Base-by-base conservation (phyloP, 495 filamentous ascomycete genomes). In the Aspergillus funiculosus region DNA sequence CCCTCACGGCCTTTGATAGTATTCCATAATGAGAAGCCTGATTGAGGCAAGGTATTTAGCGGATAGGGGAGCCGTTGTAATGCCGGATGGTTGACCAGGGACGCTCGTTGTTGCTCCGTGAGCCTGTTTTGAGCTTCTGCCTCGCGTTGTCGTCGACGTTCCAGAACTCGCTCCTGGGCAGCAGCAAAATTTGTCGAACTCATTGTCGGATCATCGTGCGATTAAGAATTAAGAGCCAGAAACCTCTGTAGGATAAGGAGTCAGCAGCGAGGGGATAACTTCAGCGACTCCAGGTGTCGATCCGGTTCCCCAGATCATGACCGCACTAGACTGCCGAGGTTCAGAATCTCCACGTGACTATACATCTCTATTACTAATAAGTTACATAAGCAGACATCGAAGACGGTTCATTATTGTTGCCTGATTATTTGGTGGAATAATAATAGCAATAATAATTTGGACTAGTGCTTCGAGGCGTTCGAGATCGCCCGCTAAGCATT, bases 81-180 rank as follows among this genome's bases (percentile, higher is more conserved):
- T 15, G 64, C 54, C 40, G 61, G 59, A 35, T 68, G 52, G 43
- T 76, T 73, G 44, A 80, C 73, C 54, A 74, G 74, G 14, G 81
- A 81, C 22, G 77, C 69, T 50, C 75, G 74, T 38, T 71, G 76
- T 56, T 74, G 74, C 35, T 79, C 75, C 18, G 69, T 67, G 48
- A 74, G 54, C 27, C 71, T 77, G 39, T 80, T 66, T 55, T 77
- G 74, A 24, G 69, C 61, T 60, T 82, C 75, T 32, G 72, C 68
- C 60, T 85, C 86, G 57, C 83, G 83, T 19, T 78, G 77, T 57
- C 78, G 76, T 43, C 87, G 87, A 39, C 89, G 86, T 42, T 84
- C 84, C 40, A 81, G 75, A 42, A 95, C 74, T 54, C 89, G 85
- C 68, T 84, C 74, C 67, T 95, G 89, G 46, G 89, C 89, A 52